Percentiles rank a stretch among this genome's conserved stretches.
phyloP scores from a whole-genome alignment of 495 filamentous ascomycete species.

The Daldinia loculata region DNA sequence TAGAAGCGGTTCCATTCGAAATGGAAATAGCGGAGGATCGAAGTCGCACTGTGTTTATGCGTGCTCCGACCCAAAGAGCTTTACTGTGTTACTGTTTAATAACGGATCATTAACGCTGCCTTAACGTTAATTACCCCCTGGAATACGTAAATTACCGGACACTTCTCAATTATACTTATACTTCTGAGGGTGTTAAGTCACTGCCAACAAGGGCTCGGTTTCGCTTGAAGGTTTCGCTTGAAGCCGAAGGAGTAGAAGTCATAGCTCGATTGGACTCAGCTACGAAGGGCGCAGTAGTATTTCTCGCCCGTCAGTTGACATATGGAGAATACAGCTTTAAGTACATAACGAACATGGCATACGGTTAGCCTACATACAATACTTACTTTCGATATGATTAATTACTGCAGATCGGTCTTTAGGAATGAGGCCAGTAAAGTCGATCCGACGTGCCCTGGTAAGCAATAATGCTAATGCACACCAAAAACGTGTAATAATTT shows the following conservation, averaged over 20 bases:
- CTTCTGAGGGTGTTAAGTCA: neutral
- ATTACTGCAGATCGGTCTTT: conserved; percentile 38
- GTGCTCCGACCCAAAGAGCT: neutral
- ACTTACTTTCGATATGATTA: conserved; percentile 32
- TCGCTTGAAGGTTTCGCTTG: neutral
- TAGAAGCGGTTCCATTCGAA: conserved; percentile 27
- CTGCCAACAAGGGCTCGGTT: neutral
- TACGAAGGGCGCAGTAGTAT: conserved; percentile 23
- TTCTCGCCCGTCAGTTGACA: conserved; percentile 7
- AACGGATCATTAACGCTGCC: neutral
- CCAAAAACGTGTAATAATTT: conserved; percentile 25
- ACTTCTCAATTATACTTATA: neutral
- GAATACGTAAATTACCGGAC: neutral
- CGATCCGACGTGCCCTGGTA: conserved; percentile 17
- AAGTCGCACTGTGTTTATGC: conserved; percentile 36
- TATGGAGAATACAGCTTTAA: conserved; percentile 12
- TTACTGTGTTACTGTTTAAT: neutral
- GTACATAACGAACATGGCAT: conserved; percentile 27
- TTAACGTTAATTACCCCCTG: neutral
- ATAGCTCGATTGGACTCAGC: conserved; percentile 21
- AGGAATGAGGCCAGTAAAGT: conserved; percentile 28
- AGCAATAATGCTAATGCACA: conserved; percentile 40
- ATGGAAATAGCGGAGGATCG: conserved; percentile 24
- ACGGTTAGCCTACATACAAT: conserved; percentile 29
- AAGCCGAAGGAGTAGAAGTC: neutral